Evolutionary conservation across 179 eudicot species (phyloP).

Genomic region (Drosera spatulata): DNA sequence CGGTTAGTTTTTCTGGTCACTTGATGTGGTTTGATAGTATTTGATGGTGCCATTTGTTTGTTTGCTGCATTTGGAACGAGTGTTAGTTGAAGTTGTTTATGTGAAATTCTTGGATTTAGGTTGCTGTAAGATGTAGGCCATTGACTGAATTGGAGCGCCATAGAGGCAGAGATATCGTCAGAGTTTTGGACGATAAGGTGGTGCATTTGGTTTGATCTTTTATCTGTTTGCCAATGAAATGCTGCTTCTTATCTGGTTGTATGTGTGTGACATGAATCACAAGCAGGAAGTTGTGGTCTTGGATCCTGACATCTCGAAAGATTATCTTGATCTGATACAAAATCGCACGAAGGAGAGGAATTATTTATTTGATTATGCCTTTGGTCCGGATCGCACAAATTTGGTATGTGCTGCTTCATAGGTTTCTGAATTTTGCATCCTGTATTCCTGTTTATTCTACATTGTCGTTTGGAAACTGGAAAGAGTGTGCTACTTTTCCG

Average conservation of each 20-base stretch:
- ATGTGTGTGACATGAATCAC: not conserved
- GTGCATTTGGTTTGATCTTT: not conserved
- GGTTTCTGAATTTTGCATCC: constrained; percentile 2
- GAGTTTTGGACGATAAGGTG: constrained; percentile 58
- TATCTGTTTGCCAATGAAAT: no score
- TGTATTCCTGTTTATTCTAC: not conserved
- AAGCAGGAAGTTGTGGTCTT: constrained; percentile 56
- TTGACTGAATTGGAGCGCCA: constrained; percentile 35
- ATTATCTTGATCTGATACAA: constrained; percentile 62
- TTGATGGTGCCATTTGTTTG: no score
- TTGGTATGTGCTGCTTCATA: constrained; percentile 26
- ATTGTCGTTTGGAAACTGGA: no score
- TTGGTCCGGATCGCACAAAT: constrained; percentile 50
- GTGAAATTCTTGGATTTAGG: constrained; percentile 28
- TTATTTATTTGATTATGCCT: constrained; percentile 67
- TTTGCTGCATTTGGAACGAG: not conserved
- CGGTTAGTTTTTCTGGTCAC: constrained; percentile 16
- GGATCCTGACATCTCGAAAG: constrained; percentile 76
- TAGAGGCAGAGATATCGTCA: constrained; percentile 43
- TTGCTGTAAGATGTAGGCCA: constrained; percentile 76
- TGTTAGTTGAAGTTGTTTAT: not conserved
- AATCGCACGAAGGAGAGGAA: constrained; percentile 59
- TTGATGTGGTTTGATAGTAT: not conserved
- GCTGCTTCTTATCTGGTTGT: not conserved
- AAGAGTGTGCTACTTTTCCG: no score